phyloP scores from a whole-genome alignment of 2,329 filamentous ascomycete species.

The Pseudofabraea citricarpa region DNA sequence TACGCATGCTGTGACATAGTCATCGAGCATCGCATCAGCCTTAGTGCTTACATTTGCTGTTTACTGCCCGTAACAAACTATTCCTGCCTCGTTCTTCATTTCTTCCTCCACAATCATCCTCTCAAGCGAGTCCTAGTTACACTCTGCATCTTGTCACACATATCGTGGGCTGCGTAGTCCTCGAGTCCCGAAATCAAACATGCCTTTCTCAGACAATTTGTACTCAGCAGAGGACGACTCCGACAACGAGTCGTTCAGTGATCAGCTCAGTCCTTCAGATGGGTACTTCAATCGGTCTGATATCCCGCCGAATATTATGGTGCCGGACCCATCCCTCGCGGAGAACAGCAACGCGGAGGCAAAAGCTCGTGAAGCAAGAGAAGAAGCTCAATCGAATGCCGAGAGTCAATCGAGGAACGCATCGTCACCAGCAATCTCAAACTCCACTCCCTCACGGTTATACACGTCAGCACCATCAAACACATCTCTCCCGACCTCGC shows the following conservation, averaged over 20 bases:
- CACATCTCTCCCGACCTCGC: constrained; percentile 4
- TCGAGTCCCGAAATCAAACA: no score
- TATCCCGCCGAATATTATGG: constrained; percentile 12
- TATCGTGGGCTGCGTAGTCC: no score
- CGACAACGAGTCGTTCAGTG: constrained; percentile 16
- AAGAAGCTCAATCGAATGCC: constrained; percentile 9
- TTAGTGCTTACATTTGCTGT: no score
- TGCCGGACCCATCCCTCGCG: constrained; percentile 19
- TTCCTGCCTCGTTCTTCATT: no score
- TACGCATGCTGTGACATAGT: no score
- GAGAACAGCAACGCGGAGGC: constrained; percentile 15
- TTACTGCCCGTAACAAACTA: no score
- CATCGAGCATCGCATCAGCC: no score
- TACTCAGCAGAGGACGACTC: constrained; percentile 17
- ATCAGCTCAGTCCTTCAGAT: constrained; percentile 23
- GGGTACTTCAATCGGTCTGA: constrained; percentile 24
- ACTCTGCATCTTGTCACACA: no score
- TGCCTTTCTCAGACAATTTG: constrained; percentile 19
- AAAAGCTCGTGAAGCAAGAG: constrained; percentile 19
- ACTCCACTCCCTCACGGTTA: constrained; percentile 12
- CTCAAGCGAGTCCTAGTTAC: no score
- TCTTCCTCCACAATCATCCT: no score
- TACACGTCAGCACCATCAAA: constrained; percentile 15
- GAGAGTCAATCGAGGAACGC: constrained; percentile 12
- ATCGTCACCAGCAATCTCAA: constrained; percentile 11